Base-by-base conservation (phyloP, 768 basidiomycete species). In the Pisolithus marmoratus region DNA sequence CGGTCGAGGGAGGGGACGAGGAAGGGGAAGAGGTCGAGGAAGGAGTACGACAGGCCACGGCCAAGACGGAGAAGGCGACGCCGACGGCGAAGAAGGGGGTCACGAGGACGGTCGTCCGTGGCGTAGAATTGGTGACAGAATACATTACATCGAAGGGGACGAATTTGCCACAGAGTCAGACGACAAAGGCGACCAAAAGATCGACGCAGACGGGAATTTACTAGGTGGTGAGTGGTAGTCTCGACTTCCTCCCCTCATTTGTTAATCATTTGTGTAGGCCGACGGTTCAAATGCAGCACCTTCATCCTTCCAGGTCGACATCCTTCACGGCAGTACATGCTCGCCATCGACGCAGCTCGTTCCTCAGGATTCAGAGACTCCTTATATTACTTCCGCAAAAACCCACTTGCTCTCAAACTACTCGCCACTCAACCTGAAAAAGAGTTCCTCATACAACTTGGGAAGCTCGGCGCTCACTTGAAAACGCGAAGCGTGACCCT, bases 341-440 rank as follows among this genome's bases (percentile, higher is more conserved):
- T 98, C 38, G 94, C 95, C 20, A 98, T 99, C 53, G 96, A 99
- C 63, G 95, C 94, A 3, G 96, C 96, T 1, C 84, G 95, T 24
- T 90, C 91, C 8, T 94, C 92, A 19, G 96, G 96, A 4, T 97
- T 93, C 71, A 82, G 93, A 45, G 96, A 98, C 68, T 97, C 96
- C 8, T 74, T 98, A n/a, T 96, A 97, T 70, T 97, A 97, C 70
- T 94, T 97, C 71, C 87, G 96, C 3, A 81, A 93, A 6, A 96
- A 95, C 57, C 82, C 83, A 0, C 82, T 92, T 26, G 87, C 95
- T 15, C 77, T 94, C 74, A 98, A 98, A 69, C 79, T 96, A 54
- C 87, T 86, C 56, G 91, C 92, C 29, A 89, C 86, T 0, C 87
- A 92, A 52, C 77, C 81, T 17, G 96, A 98, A 70, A 96, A 97